phyloP scores from a whole-genome alignment of 1,139 yeast species.

The Debaryomyces psychrophilus region DNA sequence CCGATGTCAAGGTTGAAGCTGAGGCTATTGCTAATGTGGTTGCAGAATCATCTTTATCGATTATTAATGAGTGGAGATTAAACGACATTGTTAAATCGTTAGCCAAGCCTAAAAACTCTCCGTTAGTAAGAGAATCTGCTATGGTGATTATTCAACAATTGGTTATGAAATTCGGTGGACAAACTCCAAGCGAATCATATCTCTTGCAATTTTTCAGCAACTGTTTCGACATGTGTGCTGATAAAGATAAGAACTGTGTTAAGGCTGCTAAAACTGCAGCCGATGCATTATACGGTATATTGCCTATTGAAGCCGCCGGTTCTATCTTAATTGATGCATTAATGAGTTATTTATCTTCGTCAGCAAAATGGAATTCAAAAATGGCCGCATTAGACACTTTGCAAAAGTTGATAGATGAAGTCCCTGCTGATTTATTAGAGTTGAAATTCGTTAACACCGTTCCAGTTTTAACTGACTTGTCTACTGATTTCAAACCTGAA shows the following conservation, averaged over 20 bases:
- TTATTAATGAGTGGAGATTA: constrained; percentile 68
- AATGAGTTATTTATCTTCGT: constrained; percentile 65
- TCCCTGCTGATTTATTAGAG: constrained; percentile 86
- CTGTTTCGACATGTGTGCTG: constrained; percentile 71
- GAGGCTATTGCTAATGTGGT: constrained; percentile 56
- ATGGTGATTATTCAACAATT: constrained; percentile 68
- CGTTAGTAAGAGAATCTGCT: constrained; percentile 76
- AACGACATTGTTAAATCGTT: constrained; percentile 64
- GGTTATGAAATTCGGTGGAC: constrained; percentile 66
- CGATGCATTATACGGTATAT: constrained; percentile 67
- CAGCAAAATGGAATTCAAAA: constrained; percentile 95
- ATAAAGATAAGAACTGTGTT: constrained; percentile 83
- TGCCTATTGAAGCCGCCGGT: constrained; percentile 80
- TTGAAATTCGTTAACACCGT: constrained; percentile 74
- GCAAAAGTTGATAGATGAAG: constrained; percentile 75
- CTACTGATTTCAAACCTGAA: constrained; percentile 97
- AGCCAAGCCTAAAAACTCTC: constrained; percentile 71
- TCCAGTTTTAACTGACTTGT: constrained; percentile 83
- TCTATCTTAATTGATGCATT: constrained; percentile 66
- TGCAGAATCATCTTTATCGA: constrained; percentile 45
- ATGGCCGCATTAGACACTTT: constrained; percentile 73
- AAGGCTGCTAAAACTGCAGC: constrained; percentile 77
- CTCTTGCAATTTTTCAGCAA: constrained; percentile 58
- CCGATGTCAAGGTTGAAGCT: constrained; percentile 68
- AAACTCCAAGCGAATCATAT: constrained; percentile 75